phyloP scores from a whole-genome alignment of 441 rosid genomes.

The Dalechampia spathulata region DNA sequence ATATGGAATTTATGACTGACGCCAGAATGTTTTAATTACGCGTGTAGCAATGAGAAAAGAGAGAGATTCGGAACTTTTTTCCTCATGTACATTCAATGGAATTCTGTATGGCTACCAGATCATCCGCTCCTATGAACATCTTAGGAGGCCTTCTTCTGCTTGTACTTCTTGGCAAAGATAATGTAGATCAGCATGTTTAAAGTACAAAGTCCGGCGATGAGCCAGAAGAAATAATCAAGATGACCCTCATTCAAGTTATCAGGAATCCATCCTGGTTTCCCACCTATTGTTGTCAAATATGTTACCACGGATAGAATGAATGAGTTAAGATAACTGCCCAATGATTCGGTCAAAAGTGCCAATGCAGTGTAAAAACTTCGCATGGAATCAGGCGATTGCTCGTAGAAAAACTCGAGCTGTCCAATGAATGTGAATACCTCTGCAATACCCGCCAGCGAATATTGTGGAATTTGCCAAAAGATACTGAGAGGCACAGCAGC shows the following conservation, averaged over 20 bases:
- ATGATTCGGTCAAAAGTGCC: slow-evolving; percentile 52
- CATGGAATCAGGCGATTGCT: slow-evolving; percentile 93
- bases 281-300: slow-evolving; percentile 50
- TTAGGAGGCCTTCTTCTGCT: slow-evolving; percentile 42
- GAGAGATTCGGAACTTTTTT: too few species aligned
- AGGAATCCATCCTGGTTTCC: slow-evolving; percentile 50
- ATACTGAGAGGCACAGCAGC: slow-evolving; percentile 57
- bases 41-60: too few species aligned
- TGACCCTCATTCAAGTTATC: slow-evolving; percentile 82
- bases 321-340: slow-evolving; percentile 75
- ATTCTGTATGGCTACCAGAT: neutral
- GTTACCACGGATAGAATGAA: slow-evolving; percentile 69
- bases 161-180: slow-evolving; percentile 55
- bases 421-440: too few species aligned
- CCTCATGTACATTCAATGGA: slow-evolving; percentile 1
- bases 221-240: slow-evolving; percentile 87
- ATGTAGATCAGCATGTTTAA: slow-evolving; percentile 51
- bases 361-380: slow-evolving; percentile 72
- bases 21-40: too few species aligned
- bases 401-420: slow-evolving; percentile 79
- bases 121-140: neutral
- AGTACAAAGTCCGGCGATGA: slow-evolving; percentile 62
- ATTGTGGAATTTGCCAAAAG: slow-evolving; percentile 78
- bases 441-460: slow-evolving; percentile 61
- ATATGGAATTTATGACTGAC: too few species aligned